Percentiles rank a stretch among this genome's conserved stretches.
Conservation (phyloP, 2,329 filamentous ascomycete genomes). For the Fusarium sp. region DNA sequence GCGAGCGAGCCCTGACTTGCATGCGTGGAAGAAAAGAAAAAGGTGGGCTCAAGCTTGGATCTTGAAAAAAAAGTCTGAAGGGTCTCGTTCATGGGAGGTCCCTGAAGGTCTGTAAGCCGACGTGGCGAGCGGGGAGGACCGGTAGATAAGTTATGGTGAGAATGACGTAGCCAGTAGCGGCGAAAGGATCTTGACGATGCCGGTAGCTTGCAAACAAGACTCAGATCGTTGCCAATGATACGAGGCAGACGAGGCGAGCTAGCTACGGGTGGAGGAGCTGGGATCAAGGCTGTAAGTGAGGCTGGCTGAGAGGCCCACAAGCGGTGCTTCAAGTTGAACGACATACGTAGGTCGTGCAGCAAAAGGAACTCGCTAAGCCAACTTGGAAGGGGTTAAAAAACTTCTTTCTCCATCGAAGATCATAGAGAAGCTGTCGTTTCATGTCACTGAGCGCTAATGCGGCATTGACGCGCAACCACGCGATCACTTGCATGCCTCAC, state of each 20-base stretch:
- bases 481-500: slow-evolving; percentile 27
- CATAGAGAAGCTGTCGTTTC: slow-evolving; percentile 24
- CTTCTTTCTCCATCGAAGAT: slow-evolving; percentile 6
- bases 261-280: slow-evolving; percentile 15
- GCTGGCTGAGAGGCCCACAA: slow-evolving; percentile 37
- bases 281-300: slow-evolving; percentile 45
- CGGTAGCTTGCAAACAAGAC: slow-evolving; percentile 8
- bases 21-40: slow-evolving; percentile 24
- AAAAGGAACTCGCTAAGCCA: background rate
- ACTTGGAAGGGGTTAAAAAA: background rate
- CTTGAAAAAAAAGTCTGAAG: slow-evolving; percentile 25
- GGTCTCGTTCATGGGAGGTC: slow-evolving; percentile 39
- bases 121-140: slow-evolving; percentile 34
- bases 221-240: slow-evolving; percentile 39
- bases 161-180: slow-evolving; percentile 36
- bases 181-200: slow-evolving; percentile 38
- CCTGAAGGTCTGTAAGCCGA: slow-evolving; percentile 36
- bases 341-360: slow-evolving; percentile 28
- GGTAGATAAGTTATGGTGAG: slow-evolving; percentile 26
- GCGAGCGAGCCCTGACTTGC: slow-evolving; percentile 16
- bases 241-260: slow-evolving; percentile 22
- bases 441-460: slow-evolving; percentile 17
- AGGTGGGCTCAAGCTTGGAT: slow-evolving; percentile 30
- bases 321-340: slow-evolving; percentile 9
- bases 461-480: slow-evolving; percentile 15